These are phyloP conservation scores for Ilyonectria robusta DNA, from an alignment of 2,329 filamentous ascomycete genomes.

Conservation along the genomic window DNA sequence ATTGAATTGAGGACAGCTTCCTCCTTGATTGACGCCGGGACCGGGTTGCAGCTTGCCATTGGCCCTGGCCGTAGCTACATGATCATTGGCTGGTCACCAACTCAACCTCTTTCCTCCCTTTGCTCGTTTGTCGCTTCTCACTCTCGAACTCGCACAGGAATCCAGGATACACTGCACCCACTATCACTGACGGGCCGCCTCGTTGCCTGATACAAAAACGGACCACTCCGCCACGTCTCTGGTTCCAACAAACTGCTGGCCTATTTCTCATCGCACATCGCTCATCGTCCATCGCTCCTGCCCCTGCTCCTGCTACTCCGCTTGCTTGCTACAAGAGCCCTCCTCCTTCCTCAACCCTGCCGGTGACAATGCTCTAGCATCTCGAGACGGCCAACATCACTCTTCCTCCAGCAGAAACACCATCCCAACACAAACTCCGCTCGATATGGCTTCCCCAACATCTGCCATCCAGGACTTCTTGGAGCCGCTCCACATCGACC, in stretches of 20 bases:
- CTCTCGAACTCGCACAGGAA: constrained; percentile 4
- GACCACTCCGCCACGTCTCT: neutral
- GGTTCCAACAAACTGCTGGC: neutral
- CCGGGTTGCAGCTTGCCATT: constrained; percentile 9
- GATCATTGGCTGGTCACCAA: constrained; percentile 11
- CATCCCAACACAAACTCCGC: neutral
- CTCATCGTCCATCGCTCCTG: neutral
- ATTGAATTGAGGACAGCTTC: neutral
- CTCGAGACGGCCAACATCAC: neutral
- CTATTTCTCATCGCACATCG: too few relatives aligned
- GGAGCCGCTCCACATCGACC: constrained; percentile 64
- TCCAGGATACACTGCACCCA: constrained; percentile 2
- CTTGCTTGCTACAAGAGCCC: neutral
- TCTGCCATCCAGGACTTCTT: constrained; percentile 61
- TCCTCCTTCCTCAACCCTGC: neutral
- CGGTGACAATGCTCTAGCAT: constrained; percentile 14
- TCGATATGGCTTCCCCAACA: constrained; percentile 32
- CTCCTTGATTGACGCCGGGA: neutral
- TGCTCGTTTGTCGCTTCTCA: neutral
- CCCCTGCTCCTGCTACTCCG: neutral
- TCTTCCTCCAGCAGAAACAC: neutral
- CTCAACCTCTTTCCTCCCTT: constrained; percentile 1
- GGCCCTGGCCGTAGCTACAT: neutral
- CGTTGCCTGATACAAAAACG: constrained; percentile 1
- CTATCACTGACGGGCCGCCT: neutral